Percentiles rank a stretch among this genome's conserved stretches.
These are phyloP conservation scores for Xenoacremonium recifei DNA, from an alignment of 2,329 filamentous ascomycete species.

Conservation along the genomic window DNA sequence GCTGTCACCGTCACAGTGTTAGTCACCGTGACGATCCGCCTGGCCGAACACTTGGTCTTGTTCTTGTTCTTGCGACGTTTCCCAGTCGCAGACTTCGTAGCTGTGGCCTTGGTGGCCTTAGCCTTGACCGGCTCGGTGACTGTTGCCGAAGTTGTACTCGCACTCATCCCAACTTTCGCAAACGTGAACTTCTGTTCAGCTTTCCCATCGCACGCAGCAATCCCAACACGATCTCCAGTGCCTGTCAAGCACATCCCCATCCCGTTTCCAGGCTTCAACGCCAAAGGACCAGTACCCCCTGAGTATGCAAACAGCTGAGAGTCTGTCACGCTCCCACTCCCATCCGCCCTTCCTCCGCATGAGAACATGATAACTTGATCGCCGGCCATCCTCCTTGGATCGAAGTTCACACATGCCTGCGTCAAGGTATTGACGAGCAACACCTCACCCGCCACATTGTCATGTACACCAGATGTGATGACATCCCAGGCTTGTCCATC, in stretches of 20 bases:
- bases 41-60: neutral
- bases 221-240: constrained; percentile 41
- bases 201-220: constrained; percentile 40
- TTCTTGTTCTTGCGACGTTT: no score
- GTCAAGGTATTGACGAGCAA: constrained; percentile 57
- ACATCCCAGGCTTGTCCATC: constrained; percentile 47
- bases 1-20: neutral
- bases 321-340: constrained; percentile 46
- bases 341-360: constrained; percentile 57
- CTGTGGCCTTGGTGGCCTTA: no score
- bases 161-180: constrained; percentile 7
- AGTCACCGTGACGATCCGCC: neutral
- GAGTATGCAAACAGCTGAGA: constrained; percentile 52
- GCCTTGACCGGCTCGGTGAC: no score
- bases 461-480: constrained; percentile 51
- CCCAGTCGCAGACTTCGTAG: no score
- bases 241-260: constrained; percentile 46
- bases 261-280: constrained; percentile 46
- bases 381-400: constrained; percentile 47
- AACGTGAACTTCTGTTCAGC: constrained; percentile 44
- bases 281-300: constrained; percentile 38
- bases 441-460: constrained; percentile 43
- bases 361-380: constrained; percentile 57
- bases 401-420: constrained; percentile 58
- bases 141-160: neutral